A percentile compares a stretch with the other conserved stretches of the same genome.
Conservation (phyloP, 1,139 yeast genomes). For the Kodamaea arcana region DNA sequence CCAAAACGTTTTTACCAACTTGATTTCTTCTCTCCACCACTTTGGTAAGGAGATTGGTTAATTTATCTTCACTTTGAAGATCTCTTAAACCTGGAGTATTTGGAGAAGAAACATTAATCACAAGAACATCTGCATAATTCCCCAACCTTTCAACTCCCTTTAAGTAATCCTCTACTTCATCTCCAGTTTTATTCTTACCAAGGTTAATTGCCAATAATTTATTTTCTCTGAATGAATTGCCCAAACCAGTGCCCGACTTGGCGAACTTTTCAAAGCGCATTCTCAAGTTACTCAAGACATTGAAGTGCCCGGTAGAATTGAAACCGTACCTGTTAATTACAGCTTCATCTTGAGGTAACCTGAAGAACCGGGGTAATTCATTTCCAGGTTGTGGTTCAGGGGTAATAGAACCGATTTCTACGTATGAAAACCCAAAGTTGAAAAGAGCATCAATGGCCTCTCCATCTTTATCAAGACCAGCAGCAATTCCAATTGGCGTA, state of each 20-base stretch:
- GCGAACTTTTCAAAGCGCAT: slow-evolving; percentile 39
- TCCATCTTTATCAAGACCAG: slow-evolving; percentile 93
- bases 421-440: slow-evolving; percentile 79
- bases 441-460: slow-evolving; percentile 86
- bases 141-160: slow-evolving; percentile 81
- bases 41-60: slow-evolving; percentile 61
- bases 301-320: slow-evolving; percentile 84
- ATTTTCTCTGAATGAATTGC: slow-evolving; percentile 59
- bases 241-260: slow-evolving; percentile 29
- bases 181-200: slow-evolving; percentile 90
- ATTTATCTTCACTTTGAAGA: slow-evolving; percentile 72
- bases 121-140: slow-evolving; percentile 81
- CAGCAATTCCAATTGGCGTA: slow-evolving; percentile 89
- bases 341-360: slow-evolving; percentile 80
- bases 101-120: slow-evolving; percentile 92
- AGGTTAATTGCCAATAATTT: slow-evolving; percentile 76
- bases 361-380: slow-evolving; percentile 84
- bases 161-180: slow-evolving; percentile 81
- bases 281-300: slow-evolving; percentile 62
- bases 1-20: slow-evolving; percentile 36
- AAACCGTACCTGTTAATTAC: slow-evolving; percentile 94
- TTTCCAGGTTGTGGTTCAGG: slow-evolving; percentile 94
- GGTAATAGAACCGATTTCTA: slow-evolving; percentile 90
- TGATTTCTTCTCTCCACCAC: slow-evolving; percentile 59
- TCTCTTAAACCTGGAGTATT: slow-evolving; percentile 93